Percentiles rank a stretch among this genome's conserved stretches.
These are phyloP conservation scores for Poteriospumella lacustris DNA, from an alignment of 108 stramenopile species.

Conservation along the genomic window DNA sequence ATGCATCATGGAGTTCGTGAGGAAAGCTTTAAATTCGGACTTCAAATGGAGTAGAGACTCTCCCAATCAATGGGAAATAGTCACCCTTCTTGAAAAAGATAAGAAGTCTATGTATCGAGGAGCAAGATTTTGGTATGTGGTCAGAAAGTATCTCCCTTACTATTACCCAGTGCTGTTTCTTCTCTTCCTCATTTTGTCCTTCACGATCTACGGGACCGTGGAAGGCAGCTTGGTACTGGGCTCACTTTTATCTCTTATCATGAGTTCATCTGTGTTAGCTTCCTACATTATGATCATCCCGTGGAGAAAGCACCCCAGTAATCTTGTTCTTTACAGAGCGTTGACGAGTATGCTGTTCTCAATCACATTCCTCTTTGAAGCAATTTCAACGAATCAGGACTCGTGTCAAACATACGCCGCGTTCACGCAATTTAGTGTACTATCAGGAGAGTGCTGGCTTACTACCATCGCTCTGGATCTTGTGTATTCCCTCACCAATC, in stretches of 20 bases:
- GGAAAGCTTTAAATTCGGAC: too few relatives aligned
- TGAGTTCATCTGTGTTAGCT: background rate
- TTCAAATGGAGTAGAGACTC: too few relatives aligned
- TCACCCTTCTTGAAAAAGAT: too few relatives aligned
- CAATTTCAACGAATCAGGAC: background rate
- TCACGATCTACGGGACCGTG: background rate
- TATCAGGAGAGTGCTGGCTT: constrained; percentile 24
- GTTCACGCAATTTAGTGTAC: background rate
- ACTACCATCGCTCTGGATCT: constrained; percentile 27
- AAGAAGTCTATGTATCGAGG: too few relatives aligned
- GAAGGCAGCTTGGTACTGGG: constrained; percentile 1
- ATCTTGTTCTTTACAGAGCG: background rate
- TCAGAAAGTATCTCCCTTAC: constrained; percentile 20
- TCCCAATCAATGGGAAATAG: too few relatives aligned
- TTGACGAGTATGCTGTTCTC: background rate
- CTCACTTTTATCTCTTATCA: constrained; percentile 2
- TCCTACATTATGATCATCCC: constrained; percentile 28
- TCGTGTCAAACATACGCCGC: background rate
- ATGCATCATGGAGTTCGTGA: too few relatives aligned
- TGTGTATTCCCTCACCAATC: constrained; percentile 23
- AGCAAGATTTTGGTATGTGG: constrained; percentile 22
- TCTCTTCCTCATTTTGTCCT: background rate
- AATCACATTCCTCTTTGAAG: background rate
- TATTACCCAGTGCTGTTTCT: constrained; percentile 6
- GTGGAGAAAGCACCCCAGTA: constrained; percentile 17